Evolutionary conservation across 2,329 filamentous ascomycete genomes (phyloP).

Genomic region (Aspergillus latus): DNA sequence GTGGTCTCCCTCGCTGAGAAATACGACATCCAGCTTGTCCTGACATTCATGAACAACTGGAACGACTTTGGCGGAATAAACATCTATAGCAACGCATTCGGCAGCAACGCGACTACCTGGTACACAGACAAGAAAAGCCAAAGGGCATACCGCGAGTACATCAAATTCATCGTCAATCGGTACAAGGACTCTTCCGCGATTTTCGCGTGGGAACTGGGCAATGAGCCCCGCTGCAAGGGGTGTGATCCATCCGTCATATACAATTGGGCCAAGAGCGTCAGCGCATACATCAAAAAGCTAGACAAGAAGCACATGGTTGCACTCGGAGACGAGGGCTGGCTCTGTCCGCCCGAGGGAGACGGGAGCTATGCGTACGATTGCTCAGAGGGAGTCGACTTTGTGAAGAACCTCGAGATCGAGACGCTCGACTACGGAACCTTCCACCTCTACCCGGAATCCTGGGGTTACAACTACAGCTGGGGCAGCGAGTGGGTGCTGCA

Average conservation of each 20-base stretch:
- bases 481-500: slow-evolving; percentile 49
- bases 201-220: slow-evolving; percentile 67
- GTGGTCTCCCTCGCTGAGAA: slow-evolving; percentile 61
- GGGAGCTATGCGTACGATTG: slow-evolving; percentile 53
- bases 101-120: slow-evolving; percentile 53
- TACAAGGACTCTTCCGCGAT: slow-evolving; percentile 61
- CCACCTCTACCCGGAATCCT: slow-evolving; percentile 49
- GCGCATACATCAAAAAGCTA: slow-evolving; percentile 49
- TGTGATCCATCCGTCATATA: slow-evolving; percentile 60
- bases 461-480: slow-evolving; percentile 32
- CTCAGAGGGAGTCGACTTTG: slow-evolving; percentile 54
- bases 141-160: slow-evolving; percentile 61
- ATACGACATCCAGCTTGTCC: slow-evolving; percentile 61
- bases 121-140: slow-evolving; percentile 57
- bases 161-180: slow-evolving; percentile 58
- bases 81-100: slow-evolving; percentile 57
- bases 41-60: slow-evolving; percentile 63
- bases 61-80: slow-evolving; percentile 64
- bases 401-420: slow-evolving; percentile 53
- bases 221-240: slow-evolving; percentile 64
- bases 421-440: slow-evolving; percentile 50
- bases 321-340: slow-evolving; percentile 63
- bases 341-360: slow-evolving; percentile 42
- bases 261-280: slow-evolving; percentile 54
- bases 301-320: slow-evolving; percentile 62